Evolutionary conservation across 2,329 filamentous ascomycete species (phyloP), one percentile per base, ranked within the genome.

Genomic region (Cladosporium sp.): DNA sequence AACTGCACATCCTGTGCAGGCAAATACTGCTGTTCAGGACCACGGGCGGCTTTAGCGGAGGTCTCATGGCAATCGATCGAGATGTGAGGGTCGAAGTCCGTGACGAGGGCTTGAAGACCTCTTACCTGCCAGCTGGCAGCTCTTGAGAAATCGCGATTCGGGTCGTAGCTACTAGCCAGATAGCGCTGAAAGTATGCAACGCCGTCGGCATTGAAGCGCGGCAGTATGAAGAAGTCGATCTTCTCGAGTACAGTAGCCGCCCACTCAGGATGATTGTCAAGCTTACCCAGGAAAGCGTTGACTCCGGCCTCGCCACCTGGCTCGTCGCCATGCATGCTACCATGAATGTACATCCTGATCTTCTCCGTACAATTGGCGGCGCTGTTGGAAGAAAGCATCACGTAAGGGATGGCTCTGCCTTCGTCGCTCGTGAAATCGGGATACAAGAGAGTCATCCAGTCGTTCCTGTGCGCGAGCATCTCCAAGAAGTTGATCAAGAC

Each of bases 111-210:
- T 17, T 56, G 39, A 55, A 74, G 68, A 34, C 71, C 63, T 13
- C 69, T 65, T 0, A 71, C 71, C 47, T 74, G 71, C 51, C 69
- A 65, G 39, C 72, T 68, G 2, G 61, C 64, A 20, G 73, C 66
- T 54, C 73, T 74, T 8, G 66, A 65, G 61, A 73, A 71, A 52
- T 74, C 72, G 44, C 71, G 66, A 57, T 73, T 74, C 0, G 69
- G 67, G 52, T 74, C 72, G 54, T 68, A 71, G 58, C 71, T 72
- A n/a, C 68, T 69, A 1, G 71, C 70, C 3, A 73, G 56, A 0
- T 65, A 65, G 24, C 71, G 68, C 49, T 74, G 70, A 60, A 74
- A 73, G 59, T 67, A 74, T 1, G 64, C 63, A 12, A 73, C 70
- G 8, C 71, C 72, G 50, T 74, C 71, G 0, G 69, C 69, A 19